These are phyloP conservation scores for Claviceps monticola DNA, from an alignment of 2,329 filamentous ascomycete species.

Conservation along the genomic window DNA sequence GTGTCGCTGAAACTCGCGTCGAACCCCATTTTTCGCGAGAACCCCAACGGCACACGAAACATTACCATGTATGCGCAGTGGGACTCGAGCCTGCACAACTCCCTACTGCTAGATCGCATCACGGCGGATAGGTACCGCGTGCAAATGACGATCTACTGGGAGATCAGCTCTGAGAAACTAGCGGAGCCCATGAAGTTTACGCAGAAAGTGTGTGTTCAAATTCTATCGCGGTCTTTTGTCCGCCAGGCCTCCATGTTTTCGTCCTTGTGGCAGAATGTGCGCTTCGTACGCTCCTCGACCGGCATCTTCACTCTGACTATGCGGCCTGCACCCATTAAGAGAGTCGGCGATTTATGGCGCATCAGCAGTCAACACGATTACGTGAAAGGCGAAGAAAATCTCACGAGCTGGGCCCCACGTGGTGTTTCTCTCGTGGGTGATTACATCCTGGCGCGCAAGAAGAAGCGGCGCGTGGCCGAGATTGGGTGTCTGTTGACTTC, in stretches of 20 bases:
- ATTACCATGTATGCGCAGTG: constrained; percentile 84
- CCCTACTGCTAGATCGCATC: constrained; percentile 81
- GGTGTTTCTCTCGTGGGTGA: constrained; percentile 87
- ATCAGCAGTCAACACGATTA: constrained; percentile 93
- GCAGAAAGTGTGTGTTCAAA: constrained; percentile 67
- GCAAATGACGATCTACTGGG: constrained; percentile 77
- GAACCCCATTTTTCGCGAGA: constrained; percentile 66
- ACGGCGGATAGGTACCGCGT: constrained; percentile 89
- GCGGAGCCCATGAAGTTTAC: constrained; percentile 82
- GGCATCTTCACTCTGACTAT: constrained; percentile 78
- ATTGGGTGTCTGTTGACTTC: constrained; percentile 62
- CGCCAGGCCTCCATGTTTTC: constrained; percentile 80
- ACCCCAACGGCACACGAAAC: constrained; percentile 79
- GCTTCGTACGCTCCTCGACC: constrained; percentile 76
- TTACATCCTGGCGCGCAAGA: constrained; percentile 62
- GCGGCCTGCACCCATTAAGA: constrained; percentile 78
- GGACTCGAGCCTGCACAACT: constrained; percentile 89
- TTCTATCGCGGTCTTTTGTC: constrained; percentile 70
- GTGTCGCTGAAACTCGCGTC: constrained; percentile 65
- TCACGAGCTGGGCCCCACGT: constrained; percentile 74
- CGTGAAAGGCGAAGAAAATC: constrained; percentile 84
- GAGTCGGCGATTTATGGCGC: constrained; percentile 85
- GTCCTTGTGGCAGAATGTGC: constrained; percentile 69
- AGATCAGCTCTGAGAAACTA: constrained; percentile 69
- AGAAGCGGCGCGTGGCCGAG: constrained; percentile 60